Conservation (phyloP, 441 rosid genomes). For the Bruguiera hainesii region DNA sequence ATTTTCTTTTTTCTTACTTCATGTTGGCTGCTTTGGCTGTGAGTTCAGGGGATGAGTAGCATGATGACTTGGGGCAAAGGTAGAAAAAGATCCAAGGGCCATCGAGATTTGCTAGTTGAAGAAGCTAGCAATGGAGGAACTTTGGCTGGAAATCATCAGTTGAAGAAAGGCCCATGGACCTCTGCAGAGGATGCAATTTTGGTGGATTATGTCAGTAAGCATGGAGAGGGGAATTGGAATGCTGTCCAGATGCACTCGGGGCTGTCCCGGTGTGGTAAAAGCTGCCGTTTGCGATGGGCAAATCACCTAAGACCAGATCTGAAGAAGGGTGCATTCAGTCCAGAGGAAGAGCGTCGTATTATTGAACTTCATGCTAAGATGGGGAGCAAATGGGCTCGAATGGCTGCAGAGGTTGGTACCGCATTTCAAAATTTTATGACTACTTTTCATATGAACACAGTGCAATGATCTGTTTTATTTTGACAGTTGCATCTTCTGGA, state of each 20-base stretch:
- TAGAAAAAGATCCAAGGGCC: background rate
- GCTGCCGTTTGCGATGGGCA: slow-evolving; percentile 98
- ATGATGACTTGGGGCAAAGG: background rate
- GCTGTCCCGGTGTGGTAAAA: slow-evolving; percentile 91
- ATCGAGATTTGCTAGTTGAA: background rate
- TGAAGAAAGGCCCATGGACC: slow-evolving; percentile 99
- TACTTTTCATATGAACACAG: background rate
- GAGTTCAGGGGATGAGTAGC: background rate
- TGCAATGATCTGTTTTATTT: background rate
- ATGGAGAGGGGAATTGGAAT: slow-evolving; percentile 99
- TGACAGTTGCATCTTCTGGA: background rate
- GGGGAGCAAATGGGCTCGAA: slow-evolving; percentile 99
- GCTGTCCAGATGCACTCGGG: slow-evolving; percentile 93
- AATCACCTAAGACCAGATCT: slow-evolving; percentile 95
- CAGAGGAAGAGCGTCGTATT: slow-evolving; percentile 79
- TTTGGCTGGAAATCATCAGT: background rate
- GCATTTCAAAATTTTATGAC: slow-evolving; percentile 36
- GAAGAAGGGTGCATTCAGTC: slow-evolving; percentile 96
- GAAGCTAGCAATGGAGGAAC: background rate
- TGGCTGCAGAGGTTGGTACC: slow-evolving; percentile 55
- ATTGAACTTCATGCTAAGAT: slow-evolving; percentile 87
- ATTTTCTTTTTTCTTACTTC: no score
- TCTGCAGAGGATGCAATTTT: slow-evolving; percentile 86
- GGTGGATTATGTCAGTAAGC: slow-evolving; percentile 86
- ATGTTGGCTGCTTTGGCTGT: no score